These are phyloP conservation scores for Aspergillus udagawae DNA, from an alignment of 2,329 filamentous ascomycete genomes.

Conservation along the genomic window DNA sequence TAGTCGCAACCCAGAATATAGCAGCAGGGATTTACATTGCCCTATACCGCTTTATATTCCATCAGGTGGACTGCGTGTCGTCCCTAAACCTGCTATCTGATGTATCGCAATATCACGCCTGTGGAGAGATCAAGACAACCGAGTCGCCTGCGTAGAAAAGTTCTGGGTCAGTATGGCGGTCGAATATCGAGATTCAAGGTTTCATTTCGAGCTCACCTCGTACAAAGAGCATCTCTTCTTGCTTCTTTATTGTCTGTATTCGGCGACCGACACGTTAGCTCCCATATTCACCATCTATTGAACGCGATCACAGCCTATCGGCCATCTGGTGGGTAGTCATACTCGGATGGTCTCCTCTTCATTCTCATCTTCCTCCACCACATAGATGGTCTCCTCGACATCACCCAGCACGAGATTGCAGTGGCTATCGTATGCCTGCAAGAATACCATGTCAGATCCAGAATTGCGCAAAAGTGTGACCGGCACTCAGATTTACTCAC, in stretches of 20 bases:
- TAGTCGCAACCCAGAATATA: background rate
- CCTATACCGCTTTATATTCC: background rate
- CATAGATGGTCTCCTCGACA: constrained; percentile 94
- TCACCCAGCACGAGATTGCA: constrained; percentile 96
- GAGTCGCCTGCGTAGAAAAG: constrained; percentile 57
- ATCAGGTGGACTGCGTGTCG: constrained; percentile 5
- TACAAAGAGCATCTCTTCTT: constrained; percentile 98
- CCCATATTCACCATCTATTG: background rate
- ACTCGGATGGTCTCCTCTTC: constrained; percentile 72
- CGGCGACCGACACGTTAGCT: constrained; percentile 9
- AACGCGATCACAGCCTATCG: constrained; percentile 2
- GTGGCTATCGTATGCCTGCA: constrained; percentile 93
- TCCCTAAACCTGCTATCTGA: constrained; percentile 15
- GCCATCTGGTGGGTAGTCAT: constrained; percentile 18
- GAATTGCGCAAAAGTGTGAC: background rate
- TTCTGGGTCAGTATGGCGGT: constrained; percentile 9
- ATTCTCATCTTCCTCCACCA: constrained; percentile 81
- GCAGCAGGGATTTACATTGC: background rate
- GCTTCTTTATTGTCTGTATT: constrained; percentile 81
- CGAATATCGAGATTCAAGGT: background rate
- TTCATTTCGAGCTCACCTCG: constrained; percentile 61
- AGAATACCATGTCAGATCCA: background rate
- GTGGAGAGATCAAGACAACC: constrained; percentile 67
- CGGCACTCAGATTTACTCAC: constrained; percentile 50
- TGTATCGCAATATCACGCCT: constrained; percentile 37